Evolutionary conservation across 176 grass and related monocot species (phyloP).

Genomic region (Rhynchospora tenuis): DNA sequence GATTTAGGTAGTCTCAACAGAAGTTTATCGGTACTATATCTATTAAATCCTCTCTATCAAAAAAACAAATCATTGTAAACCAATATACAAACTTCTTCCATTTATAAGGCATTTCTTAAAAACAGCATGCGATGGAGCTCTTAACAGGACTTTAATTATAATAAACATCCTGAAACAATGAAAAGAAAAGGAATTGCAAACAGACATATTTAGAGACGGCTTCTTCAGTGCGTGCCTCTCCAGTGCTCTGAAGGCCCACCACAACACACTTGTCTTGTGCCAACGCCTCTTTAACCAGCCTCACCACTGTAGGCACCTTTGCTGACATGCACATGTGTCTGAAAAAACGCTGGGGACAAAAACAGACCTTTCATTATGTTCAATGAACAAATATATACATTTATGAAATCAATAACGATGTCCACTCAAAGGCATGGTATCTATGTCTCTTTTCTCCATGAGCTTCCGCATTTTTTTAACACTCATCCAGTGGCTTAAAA

Average conservation of each 20-base stretch:
- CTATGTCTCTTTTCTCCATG: neutral
- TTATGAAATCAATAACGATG: constrained; percentile 2
- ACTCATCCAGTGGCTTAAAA: neutral
- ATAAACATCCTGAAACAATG: neutral
- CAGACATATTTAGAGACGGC: constrained; percentile 94
- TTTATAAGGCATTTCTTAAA: neutral
- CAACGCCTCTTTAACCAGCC: constrained; percentile 71
- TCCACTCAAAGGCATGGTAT: neutral
- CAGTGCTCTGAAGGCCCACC: constrained; percentile 98
- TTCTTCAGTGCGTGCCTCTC: constrained; percentile 97
- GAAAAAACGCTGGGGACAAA: constrained; percentile 82
- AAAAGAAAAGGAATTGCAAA: constrained; percentile 21
- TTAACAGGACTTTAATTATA: constrained; percentile 14
- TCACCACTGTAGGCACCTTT: constrained; percentile 82
- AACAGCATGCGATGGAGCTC: neutral
- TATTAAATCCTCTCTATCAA: neutral
- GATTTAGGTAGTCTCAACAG: neutral
- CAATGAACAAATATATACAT: constrained; percentile 17
- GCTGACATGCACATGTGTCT: constrained; percentile 99
- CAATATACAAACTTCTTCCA: neutral
- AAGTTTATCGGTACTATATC: neutral
- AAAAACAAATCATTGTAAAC: neutral
- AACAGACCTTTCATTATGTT: constrained; percentile 25
- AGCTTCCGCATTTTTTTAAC: neutral
- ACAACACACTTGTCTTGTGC: constrained; percentile 85